Evolutionary conservation across 2,329 filamentous ascomycete species (phyloP).

Genomic region (Emmonsia crescens): DNA sequence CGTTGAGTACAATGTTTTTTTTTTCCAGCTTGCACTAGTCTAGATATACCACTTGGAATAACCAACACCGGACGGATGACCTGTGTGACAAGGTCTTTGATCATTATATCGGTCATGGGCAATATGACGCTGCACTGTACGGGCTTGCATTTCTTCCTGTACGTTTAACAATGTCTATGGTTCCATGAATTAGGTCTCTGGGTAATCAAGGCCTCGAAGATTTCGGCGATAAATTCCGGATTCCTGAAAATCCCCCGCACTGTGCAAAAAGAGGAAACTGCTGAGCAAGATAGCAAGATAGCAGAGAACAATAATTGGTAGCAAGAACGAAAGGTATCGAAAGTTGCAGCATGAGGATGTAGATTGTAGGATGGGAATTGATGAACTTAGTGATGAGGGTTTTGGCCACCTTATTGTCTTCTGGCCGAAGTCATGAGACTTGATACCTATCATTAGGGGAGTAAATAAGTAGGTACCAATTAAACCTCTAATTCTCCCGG

Average conservation of each 20-base stretch:
- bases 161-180: background rate
- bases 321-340: background rate
- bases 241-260: background rate
- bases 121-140: background rate
- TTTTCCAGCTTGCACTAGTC: background rate
- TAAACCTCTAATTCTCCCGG: background rate
- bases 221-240: background rate
- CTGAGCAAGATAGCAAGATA: background rate
- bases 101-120: background rate
- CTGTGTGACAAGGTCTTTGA: background rate
- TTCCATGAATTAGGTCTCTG: background rate
- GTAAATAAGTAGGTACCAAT: background rate
- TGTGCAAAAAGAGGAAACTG: background rate
- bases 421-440: no score
- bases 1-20: background rate
- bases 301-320: background rate
- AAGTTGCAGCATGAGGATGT: background rate
- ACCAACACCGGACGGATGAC: background rate
- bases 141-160: background rate
- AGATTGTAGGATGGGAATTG: background rate
- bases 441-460: background rate
- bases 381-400: background rate
- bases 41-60: background rate
- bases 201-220: background rate
- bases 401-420: background rate